Base-by-base conservation (phyloP, 805 yeast genomes). In the Candida orba region DNA sequence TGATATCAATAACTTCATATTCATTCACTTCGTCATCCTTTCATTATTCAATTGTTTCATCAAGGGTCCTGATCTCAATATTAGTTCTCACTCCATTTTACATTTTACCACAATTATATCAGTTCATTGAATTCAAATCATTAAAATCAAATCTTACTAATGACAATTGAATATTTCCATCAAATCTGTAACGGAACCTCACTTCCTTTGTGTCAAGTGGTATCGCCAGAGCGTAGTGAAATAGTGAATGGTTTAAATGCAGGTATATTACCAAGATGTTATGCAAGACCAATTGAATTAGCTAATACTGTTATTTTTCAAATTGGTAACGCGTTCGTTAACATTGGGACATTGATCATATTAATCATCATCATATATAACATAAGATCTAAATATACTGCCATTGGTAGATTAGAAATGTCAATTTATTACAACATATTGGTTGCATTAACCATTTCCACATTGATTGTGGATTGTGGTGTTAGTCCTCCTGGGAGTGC, bases 281-380 rank as follows among this genome's bases (percentile, higher is more conserved):
- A 87, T 53, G 82, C 97, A 0, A 69, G 97, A 56, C 75, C 91
- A 7, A 86, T 91, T 20, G 89, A 83, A 52, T 58, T 91, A 34
- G 96, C 96, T 41, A 91, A 91, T 65, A 91, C 98, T 1, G 73
- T 87, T 67, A 86, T 91, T 18, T 91, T 89, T 66, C 87, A 87
- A 60, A 71, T 87, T 13, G 97, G 96, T 25, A 84, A 82, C 49
- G 88, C 95, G 7, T 84, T 91, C 59, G 76, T 89, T 18, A 87
- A 90, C 58, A 79, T 91, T 41, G 88, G 84, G 1, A 78, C 87
- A 0, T 64, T 93, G 30, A 64, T 75, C 7, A 73, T 87, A 35
- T 50, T 84, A 32, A 68, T 81, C 40, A 73, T 88, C 53, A 84
- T 90, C 43, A 69, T 89, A 12, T 85, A 81, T 68, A 81, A 84